Percentiles rank a stretch among this genome's conserved stretches.
Evolutionary conservation across 2,329 filamentous ascomycete species (phyloP).

Genomic region (Cercospora nicotianae): DNA sequence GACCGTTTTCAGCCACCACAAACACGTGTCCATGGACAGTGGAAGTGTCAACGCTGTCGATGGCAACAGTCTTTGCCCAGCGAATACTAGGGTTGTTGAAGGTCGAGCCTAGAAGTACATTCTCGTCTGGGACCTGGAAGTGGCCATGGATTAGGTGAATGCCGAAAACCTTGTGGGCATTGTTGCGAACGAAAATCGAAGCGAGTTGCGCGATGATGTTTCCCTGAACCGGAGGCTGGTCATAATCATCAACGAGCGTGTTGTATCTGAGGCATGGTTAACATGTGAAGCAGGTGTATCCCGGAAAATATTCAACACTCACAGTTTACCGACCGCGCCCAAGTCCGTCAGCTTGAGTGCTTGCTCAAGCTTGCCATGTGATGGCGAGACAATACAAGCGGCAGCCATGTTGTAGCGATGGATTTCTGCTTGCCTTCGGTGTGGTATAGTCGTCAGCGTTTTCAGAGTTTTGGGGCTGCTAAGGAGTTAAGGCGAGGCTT

Average conservation of each 20-base stretch:
- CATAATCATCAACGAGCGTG: background rate
- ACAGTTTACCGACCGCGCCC: background rate
- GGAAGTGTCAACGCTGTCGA: background rate
- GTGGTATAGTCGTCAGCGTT: background rate
- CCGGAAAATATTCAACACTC: background rate
- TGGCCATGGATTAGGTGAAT: background rate
- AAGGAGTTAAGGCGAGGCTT: background rate
- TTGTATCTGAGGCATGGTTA: background rate
- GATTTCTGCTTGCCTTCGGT: background rate
- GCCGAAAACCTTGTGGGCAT: background rate
- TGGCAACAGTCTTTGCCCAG: background rate
- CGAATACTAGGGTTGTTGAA: background rate
- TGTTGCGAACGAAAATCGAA: background rate
- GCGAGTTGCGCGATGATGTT: background rate
- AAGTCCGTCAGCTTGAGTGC: background rate
- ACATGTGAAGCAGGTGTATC: background rate
- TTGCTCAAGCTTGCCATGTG: background rate
- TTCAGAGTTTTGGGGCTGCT: background rate
- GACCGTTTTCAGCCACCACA: background rate
- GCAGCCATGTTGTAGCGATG: background rate
- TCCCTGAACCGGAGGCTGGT: background rate
- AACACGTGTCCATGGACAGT: background rate
- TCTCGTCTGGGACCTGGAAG: background rate
- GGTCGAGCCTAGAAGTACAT: background rate
- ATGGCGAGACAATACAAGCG: background rate